Evolutionary conservation across 768 basidiomycete genomes (phyloP).

Genomic region (Chalciporus sphaerocephalus): DNA sequence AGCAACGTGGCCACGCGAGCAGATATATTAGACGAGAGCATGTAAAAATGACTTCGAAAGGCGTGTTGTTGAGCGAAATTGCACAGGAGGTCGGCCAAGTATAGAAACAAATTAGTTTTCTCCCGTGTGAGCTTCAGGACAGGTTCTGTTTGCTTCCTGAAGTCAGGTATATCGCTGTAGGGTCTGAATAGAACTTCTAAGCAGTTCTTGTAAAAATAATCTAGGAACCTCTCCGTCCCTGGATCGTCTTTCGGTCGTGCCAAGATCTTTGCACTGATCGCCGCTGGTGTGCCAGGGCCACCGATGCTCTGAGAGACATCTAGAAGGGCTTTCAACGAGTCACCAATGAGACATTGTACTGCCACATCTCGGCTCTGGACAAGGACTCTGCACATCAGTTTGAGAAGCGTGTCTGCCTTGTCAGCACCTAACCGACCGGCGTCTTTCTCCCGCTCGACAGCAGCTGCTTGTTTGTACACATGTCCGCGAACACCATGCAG

Average conservation of each 20-base stretch:
- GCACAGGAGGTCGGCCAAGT: constrained; percentile 87
- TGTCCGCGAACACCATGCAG: constrained; percentile 80
- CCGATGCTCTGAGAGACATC: constrained; percentile 58
- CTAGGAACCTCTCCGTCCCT: constrained; percentile 82
- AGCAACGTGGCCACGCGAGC: constrained; percentile 72
- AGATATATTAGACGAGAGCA: constrained; percentile 77
- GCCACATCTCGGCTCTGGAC: constrained; percentile 78
- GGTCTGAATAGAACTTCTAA: constrained; percentile 78
- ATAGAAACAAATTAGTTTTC: constrained; percentile 77
- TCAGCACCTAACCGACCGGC: constrained; percentile 53
- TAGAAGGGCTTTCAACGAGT: constrained; percentile 77
- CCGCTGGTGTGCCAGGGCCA: constrained; percentile 34
- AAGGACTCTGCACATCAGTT: constrained; percentile 73
- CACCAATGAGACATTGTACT: constrained; percentile 86
- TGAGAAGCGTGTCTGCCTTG: constrained; percentile 69
- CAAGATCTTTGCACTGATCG: constrained; percentile 41
- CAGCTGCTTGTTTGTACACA: constrained; percentile 74
- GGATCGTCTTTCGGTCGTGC: constrained; percentile 75
- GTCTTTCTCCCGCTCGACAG: constrained; percentile 62
- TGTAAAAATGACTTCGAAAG: constrained; percentile 87
- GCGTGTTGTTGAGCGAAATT: constrained; percentile 86
- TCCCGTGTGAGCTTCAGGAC: constrained; percentile 61
- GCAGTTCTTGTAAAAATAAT: constrained; percentile 89
- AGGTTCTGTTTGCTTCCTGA: constrained; percentile 48
- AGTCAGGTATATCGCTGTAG: constrained; percentile 68